A percentile compares a stretch with the other conserved stretches of the same genome.
These are phyloP conservation scores for Cryphonectria radicalis DNA, from an alignment of 2,329 filamentous ascomycete species.

Conservation along the genomic window DNA sequence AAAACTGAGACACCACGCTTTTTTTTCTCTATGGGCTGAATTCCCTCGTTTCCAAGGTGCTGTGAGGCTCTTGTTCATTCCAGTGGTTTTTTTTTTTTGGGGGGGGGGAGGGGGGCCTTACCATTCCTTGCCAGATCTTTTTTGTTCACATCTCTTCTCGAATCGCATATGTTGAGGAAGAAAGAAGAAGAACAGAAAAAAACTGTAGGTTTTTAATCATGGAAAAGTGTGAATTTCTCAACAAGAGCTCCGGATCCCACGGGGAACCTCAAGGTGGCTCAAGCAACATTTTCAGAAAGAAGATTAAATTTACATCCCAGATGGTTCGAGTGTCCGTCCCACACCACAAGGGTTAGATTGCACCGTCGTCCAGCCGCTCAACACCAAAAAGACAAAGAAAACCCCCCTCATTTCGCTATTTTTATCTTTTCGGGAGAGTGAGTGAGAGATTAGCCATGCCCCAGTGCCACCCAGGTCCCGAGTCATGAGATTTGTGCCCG, in stretches of 20 bases:
- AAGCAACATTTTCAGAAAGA: conserved; percentile 12
- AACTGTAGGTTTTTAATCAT: conserved; percentile 5
- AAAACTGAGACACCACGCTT: conserved; percentile 27
- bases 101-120: too few relatives aligned
- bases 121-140: not conserved
- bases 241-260: conserved; percentile 24
- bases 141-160: conserved; percentile 7
- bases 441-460: conserved; percentile 8
- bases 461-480: conserved; percentile 33
- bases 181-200: conserved; percentile 7
- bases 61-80: not conserved
- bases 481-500: conserved; percentile 43
- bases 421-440: too few relatives aligned
- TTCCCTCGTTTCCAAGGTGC: not conserved
- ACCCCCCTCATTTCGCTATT: not conserved
- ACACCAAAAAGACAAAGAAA: not conserved
- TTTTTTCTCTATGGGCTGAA: not conserved
- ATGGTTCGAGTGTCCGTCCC: conserved; percentile 17
- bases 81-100: not conserved
- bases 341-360: conserved; percentile 25
- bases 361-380: conserved; percentile 12
- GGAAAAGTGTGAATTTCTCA: conserved; percentile 20
- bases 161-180: not conserved
- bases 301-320: conserved; percentile 26
- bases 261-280: conserved; percentile 26